phyloP scores from a whole-genome alignment of 2,329 filamentous ascomycete species.

The Elsinoe batatas region DNA sequence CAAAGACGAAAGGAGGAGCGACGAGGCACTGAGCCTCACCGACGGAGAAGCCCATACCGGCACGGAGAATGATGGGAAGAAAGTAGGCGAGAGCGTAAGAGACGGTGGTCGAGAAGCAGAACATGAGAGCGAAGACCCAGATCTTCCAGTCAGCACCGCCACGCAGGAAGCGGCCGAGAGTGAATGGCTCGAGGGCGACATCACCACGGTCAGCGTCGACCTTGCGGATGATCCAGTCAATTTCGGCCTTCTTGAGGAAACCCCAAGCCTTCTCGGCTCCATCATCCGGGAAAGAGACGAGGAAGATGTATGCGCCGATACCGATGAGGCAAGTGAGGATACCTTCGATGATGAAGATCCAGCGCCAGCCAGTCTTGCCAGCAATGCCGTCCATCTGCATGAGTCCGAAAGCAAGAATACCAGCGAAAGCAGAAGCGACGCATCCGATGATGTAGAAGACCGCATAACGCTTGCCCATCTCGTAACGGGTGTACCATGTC shows the following conservation, averaged over 20 bases:
- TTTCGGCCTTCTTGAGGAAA: slow-evolving; percentile 36
- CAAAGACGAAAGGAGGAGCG: slow-evolving; percentile 58
- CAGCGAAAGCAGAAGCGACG: slow-evolving; percentile 35
- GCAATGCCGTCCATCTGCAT: slow-evolving; percentile 38
- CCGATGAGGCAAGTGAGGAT: slow-evolving; percentile 34
- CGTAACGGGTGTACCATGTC: slow-evolving; percentile 32
- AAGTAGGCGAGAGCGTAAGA: slow-evolving; percentile 71
- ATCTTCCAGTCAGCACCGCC: slow-evolving; percentile 41
- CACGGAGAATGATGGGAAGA: slow-evolving; percentile 60
- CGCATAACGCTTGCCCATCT: slow-evolving; percentile 29
- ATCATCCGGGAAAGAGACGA: slow-evolving; percentile 38
- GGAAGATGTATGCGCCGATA: slow-evolving; percentile 32
- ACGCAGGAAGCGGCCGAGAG: slow-evolving; percentile 36
- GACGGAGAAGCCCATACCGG: slow-evolving; percentile 54
- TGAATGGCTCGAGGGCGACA: slow-evolving; percentile 38
- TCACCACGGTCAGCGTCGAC: slow-evolving; percentile 44
- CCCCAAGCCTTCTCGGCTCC: slow-evolving; percentile 30
- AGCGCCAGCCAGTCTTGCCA: slow-evolving; percentile 33
- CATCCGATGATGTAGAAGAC: slow-evolving; percentile 40
- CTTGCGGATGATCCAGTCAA: slow-evolving; percentile 37
- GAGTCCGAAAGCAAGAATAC: slow-evolving; percentile 28
- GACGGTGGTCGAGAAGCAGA: slow-evolving; percentile 57
- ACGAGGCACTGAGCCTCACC: slow-evolving; percentile 59
- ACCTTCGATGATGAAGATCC: slow-evolving; percentile 29
- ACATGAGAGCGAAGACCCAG: slow-evolving; percentile 45